Evolutionary conservation across 169 alveolate genomes (phyloP).

Genomic region (Pseudocohnilembus persalinus): DNA sequence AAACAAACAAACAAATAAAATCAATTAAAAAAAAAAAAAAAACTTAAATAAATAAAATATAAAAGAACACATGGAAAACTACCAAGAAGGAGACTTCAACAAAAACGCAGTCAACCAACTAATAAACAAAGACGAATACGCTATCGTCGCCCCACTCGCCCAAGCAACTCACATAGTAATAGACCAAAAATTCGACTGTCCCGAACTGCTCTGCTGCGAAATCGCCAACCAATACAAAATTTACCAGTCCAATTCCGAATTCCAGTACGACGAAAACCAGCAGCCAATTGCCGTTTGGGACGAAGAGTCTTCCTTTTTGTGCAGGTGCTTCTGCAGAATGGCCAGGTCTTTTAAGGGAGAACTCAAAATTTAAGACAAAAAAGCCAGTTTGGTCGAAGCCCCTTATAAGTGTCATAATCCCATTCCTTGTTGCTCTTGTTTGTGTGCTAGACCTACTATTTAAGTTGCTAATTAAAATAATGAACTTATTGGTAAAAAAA

Average conservation of each 20-base stretch:
- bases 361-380: too few species aligned
- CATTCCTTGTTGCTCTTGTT: neutral
- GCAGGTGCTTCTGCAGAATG: neutral
- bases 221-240: neutral
- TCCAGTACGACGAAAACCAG: neutral
- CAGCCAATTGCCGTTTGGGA: neutral
- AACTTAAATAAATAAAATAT: neutral
- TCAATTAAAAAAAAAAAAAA: too few species aligned
- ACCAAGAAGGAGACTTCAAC: neutral
- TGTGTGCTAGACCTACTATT: neutral
- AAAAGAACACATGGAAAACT: neutral
- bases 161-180: neutral
- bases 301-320: neutral
- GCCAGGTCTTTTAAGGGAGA: neutral
- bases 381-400: neutral
- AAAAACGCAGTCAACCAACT: neutral
- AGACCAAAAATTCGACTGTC: neutral
- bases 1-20: too few species aligned
- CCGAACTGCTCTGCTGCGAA: neutral
- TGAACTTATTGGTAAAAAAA: neutral
- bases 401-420: neutral
- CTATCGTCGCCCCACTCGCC: neutral
- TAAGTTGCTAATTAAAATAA: neutral
- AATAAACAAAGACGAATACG: neutral
- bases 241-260: neutral